A percentile compares a stretch with the other conserved stretches of the same genome.
phyloP scores from a whole-genome alignment of 169 alveolate species.

The Prorocentrum cordatum region DNA sequence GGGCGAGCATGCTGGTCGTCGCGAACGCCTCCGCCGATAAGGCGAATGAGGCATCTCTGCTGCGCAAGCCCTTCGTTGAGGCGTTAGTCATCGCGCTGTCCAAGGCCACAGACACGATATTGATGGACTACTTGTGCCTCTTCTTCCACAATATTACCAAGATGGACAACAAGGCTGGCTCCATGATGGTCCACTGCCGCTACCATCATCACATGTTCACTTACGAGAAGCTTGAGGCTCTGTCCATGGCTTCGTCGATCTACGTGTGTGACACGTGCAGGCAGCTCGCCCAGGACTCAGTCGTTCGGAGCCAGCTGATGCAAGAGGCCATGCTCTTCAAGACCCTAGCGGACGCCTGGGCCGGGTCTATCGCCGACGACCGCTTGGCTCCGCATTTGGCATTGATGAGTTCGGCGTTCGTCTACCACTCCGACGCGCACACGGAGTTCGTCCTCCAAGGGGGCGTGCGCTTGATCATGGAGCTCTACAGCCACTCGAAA shows the following conservation, averaged over 20 bases:
- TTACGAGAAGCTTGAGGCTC: constrained; percentile 22
- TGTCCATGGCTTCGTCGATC: constrained; percentile 45
- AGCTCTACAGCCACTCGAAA: constrained; percentile 59
- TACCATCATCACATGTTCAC: constrained; percentile 31
- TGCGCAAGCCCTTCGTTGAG: constrained; percentile 33
- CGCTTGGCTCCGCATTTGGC: constrained; percentile 71
- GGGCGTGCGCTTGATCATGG: constrained; percentile 50
- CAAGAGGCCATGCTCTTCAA: no score
- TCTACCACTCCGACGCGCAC: constrained; percentile 68
- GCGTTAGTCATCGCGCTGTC: constrained; percentile 31
- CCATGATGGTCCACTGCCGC: constrained; percentile 23
- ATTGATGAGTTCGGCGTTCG: constrained; percentile 65
- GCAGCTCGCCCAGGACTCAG: neutral
- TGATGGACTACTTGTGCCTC: constrained; percentile 60
- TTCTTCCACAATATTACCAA: constrained; percentile 58
- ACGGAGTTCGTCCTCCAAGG: constrained; percentile 70
- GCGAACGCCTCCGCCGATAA: constrained; percentile 63
- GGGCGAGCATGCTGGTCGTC: constrained; percentile 35
- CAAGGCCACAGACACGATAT: constrained; percentile 38
- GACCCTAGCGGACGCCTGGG: no score
- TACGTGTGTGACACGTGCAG: constrained; percentile 33
- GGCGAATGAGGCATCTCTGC: constrained; percentile 1
- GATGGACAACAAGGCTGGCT: no score
- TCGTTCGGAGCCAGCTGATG: no score
- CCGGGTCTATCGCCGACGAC: no score